phyloP scores from a whole-genome alignment of 768 basidiomycete species.

The Termitomyces sp. region DNA sequence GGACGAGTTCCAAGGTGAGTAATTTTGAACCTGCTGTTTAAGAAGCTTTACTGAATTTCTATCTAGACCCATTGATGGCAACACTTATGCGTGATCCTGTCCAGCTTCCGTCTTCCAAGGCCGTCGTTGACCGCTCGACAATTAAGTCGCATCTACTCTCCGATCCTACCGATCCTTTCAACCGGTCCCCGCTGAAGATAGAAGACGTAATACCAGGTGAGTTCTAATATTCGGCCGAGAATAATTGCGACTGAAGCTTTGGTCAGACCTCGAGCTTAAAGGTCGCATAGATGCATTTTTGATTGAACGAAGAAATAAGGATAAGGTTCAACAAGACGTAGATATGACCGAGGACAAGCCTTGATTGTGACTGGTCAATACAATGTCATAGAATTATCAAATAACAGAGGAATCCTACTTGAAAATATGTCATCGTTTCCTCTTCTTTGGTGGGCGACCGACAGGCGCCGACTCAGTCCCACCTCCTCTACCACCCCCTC shows the following conservation, averaged over 20 bases:
- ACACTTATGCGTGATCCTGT: conserved; percentile 97
- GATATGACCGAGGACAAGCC: conserved; percentile 10
- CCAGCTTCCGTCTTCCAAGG: conserved; percentile 74
- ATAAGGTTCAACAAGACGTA: conserved; percentile 10
- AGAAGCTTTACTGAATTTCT: not conserved
- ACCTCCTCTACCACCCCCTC: conserved; percentile 9
- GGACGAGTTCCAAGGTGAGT: conserved; percentile 88
- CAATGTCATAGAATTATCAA: not conserved
- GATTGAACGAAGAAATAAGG: conserved; percentile 45
- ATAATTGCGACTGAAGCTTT: not conserved
- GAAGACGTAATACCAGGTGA: conserved; percentile 78
- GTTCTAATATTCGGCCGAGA: not conserved
- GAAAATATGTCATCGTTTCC: conserved; percentile 32
- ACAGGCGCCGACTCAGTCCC: conserved; percentile 24
- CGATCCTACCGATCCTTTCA: conserved; percentile 93
- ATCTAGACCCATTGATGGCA: conserved; percentile 80
- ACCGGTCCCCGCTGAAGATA: conserved; percentile 74
- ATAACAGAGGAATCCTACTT: not conserved
- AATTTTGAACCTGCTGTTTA: not conserved
- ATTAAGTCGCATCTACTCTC: conserved; percentile 95
- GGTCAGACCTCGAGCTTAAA: conserved; percentile 63
- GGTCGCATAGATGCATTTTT: conserved; percentile 70
- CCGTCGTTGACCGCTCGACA: conserved; percentile 80
- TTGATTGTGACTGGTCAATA: conserved; percentile 7
- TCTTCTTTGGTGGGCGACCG: conserved; percentile 37